Base-by-base conservation (phyloP, 345 rosid species). In the Rhizophora mangle region DNA sequence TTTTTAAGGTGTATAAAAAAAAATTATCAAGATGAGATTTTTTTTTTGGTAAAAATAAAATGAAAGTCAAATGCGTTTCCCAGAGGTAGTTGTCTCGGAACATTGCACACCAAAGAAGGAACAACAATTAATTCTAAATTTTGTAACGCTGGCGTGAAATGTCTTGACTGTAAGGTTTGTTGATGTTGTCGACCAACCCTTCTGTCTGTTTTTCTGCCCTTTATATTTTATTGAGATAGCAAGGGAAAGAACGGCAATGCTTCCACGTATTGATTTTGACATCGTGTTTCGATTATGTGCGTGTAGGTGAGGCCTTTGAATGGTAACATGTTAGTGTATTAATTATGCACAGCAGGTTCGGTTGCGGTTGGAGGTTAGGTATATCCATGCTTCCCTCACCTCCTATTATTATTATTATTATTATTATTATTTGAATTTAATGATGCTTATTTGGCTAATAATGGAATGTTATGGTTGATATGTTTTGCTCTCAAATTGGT, bases 331-430 rank as follows among this genome's bases (percentile, higher is more conserved):
- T 6, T 16, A 24, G n/a, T 1, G 6, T 26, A 65, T 80, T 73
- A 70, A 76, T 32, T 67, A 64, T 27, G 69, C 59, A 43, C 6
- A 31, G 61, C 21, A 19, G 36, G 73, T 73, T 73, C 26, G 81
- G 72, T 55, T 64, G 15, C 56, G 46, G 85, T 73, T 82, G 80
- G 79, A 18, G 36, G 80, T 34, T 82, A 78, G 80, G 79, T 78
- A 52, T 8, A 63, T 64, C 72, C 71, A 63, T 59, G 80, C 67
- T 20, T 27, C 39, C 60, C 68, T 68, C 24, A 19, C 67, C 55
- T 22, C 0, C 24, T 8, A 47, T 8, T 3, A 9, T 27, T 16
- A 34, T 24, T 36, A 10, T 11, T 16, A 34, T 24, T 36, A 10
- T 11, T 10, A 43, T 43, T 11, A 8, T 8, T 39, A 11, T 39